A percentile compares a stretch with the other conserved stretches of the same genome.
phyloP scores from a whole-genome alignment of 257 asterid genomes.

The Solanum arcanum region DNA sequence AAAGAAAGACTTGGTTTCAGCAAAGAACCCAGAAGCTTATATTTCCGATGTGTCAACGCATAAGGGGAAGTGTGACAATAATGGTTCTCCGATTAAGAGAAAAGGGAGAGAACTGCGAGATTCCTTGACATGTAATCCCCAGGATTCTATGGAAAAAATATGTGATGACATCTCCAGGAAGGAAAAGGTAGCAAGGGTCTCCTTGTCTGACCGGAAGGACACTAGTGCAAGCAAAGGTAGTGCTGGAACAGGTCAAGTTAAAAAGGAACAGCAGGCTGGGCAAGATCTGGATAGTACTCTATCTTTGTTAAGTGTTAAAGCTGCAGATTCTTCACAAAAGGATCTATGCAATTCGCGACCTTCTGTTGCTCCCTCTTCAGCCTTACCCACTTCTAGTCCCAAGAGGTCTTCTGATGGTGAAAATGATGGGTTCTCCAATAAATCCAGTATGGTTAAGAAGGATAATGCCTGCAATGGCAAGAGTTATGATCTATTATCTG shows the following conservation, averaged over 20 bases:
- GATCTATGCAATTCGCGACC: conserved; percentile 46
- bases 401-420: conserved; percentile 36
- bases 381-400: conserved; percentile 27
- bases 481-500: conserved; percentile 10
- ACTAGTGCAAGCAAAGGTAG: conserved; percentile 31
- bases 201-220: conserved; percentile 55
- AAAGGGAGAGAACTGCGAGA: conserved; percentile 29
- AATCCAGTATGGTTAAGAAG: conserved; percentile 20
- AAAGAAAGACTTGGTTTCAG: conserved; percentile 28
- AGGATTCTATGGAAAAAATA: conserved; percentile 31
- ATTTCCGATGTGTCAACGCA: conserved; percentile 27
- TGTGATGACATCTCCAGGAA: conserved; percentile 40
- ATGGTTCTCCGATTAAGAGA: conserved; percentile 44
- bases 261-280: conserved; percentile 30
- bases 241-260: conserved; percentile 20
- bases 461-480: conserved; percentile 20
- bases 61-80: conserved; percentile 31
- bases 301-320: conserved; percentile 10
- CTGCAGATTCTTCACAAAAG: conserved; percentile 40
- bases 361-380: conserved; percentile 72
- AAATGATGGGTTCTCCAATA: conserved; percentile 17
- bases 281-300: conserved; percentile 24
- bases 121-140: conserved; percentile 19
- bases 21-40: conserved; percentile 22
- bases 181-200: conserved; percentile 66